Percentiles rank a stretch among this genome's conserved stretches.
phyloP scores from a whole-genome alignment of 2,329 filamentous ascomycete species.

The Mycosphaerella sp. region DNA sequence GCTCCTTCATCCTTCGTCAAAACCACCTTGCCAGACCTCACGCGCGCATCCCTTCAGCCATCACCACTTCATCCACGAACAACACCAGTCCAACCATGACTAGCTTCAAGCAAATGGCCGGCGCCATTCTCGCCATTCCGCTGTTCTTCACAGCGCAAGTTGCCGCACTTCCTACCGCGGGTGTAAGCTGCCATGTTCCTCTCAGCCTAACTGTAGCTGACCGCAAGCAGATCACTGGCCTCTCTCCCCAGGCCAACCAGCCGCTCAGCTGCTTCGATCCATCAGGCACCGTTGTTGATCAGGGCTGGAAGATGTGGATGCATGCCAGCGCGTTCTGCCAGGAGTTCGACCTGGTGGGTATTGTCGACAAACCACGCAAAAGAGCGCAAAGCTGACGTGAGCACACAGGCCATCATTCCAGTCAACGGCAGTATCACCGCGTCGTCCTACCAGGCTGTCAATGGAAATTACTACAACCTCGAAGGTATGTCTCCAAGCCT shows the following conservation, averaged over 20 bases:
- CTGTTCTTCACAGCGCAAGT: neutral
- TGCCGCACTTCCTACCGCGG: neutral
- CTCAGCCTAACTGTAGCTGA: neutral
- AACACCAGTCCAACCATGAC: neutral
- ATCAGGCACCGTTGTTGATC: neutral
- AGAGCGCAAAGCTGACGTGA: neutral
- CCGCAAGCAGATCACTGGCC: neutral
- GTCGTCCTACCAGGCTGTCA: neutral
- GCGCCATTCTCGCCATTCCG: neutral
- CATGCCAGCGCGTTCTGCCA: neutral
- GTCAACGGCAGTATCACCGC: neutral
- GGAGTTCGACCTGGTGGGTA: neutral
- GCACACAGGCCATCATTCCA: neutral
- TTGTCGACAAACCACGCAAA: neutral
- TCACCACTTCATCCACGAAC: neutral
- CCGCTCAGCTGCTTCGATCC: constrained; percentile 1
- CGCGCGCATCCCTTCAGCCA: neutral
- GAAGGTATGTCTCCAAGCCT: neutral
- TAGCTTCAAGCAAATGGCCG: neutral
- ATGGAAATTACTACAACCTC: constrained; percentile 1
- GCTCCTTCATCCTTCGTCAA: neutral
- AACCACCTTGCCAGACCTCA: neutral
- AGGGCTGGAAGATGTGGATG: neutral
- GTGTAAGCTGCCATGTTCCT: neutral
- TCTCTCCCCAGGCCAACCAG: neutral